Base-by-base conservation (phyloP, 257 asterid genomes). In the Ocimum tenuiflorum region DNA sequence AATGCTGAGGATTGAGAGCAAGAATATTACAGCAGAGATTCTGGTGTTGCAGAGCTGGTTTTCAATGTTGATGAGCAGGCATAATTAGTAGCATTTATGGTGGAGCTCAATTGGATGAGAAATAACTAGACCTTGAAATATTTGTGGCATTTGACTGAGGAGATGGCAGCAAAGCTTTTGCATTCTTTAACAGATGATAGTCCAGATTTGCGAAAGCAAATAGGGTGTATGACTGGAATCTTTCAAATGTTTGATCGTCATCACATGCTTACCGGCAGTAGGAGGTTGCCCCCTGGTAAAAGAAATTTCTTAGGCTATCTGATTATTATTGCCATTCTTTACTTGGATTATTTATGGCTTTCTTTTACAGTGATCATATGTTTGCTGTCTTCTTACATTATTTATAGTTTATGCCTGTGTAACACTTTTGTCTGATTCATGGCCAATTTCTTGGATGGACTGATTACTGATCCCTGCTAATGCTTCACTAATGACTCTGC, bases 161-260 rank as follows among this genome's bases (percentile, higher is more conserved):
- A 57, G 42, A 62, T 60, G 59, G 73, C 75, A 60, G 89, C 95
- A 22, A 89, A 80, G 76, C 81, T 87, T 60, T 78, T 89, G 45
- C 96, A 85, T 71, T 83, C 96, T 62, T 65, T 89, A 69, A 77
- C 89, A 36, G 95, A 89, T 71, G 97, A 87, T 2, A 85, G 82
- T 66, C 94, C 85, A 22, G 97, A 89, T 77, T 69, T 89, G 81
- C 91, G 83, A 14, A 43, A 43, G 19, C 49, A 43, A 68, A 85
- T 89, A 12, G 97, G 97, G 64, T 89, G 97, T 80, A 89, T 89
- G 91, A 83, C 91, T 1, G 97, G 97, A 39, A 85, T 89, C 43
- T 83, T 87, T 73, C 97, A 89, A 36, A 13, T 89, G 72, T 89
- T 89, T 63, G 95, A 89, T 79, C 94, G 91, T 7, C 94, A 87